These are phyloP conservation scores for Pittosporum tobira DNA, from an alignment of 129 eudicot genomes.

Conservation along the genomic window DNA sequence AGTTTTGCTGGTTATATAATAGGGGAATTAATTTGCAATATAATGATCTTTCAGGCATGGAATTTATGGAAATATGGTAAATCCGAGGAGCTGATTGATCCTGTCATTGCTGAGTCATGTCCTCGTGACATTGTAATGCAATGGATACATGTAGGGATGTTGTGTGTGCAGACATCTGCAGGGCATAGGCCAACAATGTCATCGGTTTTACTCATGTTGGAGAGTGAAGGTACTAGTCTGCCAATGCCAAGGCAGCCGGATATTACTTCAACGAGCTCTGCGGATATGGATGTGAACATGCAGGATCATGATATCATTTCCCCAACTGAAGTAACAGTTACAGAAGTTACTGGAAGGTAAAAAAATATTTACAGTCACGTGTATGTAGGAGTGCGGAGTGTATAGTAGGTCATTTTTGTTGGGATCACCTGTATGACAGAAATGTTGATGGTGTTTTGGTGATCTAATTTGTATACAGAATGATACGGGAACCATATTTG, in stretches of 20 bases:
- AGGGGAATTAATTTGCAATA: neutral
- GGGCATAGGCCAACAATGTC: conserved; percentile 71
- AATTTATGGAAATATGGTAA: conserved; percentile 56
- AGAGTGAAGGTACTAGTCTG: conserved; percentile 50
- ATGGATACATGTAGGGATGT: conserved; percentile 65
- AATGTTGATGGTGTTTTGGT: neutral
- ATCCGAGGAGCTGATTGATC: conserved; percentile 49
- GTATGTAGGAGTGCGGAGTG: neutral
- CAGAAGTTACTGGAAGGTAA: conserved; percentile 29
- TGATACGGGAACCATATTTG: too few relatives aligned
- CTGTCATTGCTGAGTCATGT: conserved; percentile 28
- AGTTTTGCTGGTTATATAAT: neutral
- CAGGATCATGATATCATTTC: conserved; percentile 36
- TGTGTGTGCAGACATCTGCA: conserved; percentile 73
- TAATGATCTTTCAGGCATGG: conserved; percentile 59
- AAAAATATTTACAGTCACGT: neutral
- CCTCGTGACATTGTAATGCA: conserved; percentile 37
- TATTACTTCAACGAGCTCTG: conserved; percentile 38
- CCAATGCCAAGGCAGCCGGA: conserved; percentile 59
- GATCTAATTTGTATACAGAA: neutral
- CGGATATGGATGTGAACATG: conserved; percentile 40
- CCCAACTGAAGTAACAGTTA: conserved; percentile 43
- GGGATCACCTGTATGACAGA: neutral
- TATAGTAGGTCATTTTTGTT: neutral
- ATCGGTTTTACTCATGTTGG: conserved; percentile 72